Evolutionary conservation across 2,329 filamentous ascomycete genomes (phyloP), one percentile per base, ranked within the genome.

Genomic region (Ceratocystis cubensis): DNA sequence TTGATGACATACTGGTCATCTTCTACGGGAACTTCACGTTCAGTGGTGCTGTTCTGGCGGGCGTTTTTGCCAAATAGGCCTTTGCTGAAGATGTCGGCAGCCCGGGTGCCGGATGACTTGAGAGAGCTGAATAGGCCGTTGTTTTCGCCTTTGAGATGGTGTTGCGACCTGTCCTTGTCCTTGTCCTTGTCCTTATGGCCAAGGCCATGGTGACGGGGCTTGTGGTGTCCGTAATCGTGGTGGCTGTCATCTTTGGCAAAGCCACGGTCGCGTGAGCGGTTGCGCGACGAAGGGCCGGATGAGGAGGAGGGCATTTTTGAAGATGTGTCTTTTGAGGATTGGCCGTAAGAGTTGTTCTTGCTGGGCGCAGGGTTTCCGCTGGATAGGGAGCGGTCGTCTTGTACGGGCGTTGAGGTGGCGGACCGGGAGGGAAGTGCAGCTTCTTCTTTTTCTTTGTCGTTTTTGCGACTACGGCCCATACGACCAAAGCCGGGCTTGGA

Each of bases 1-100:
- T 88, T 90, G 72, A 91, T 81, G 65, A 88, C 82, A 72, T 96
- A 96, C 72, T 91, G 88, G 73, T 94, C 90, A 71, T 91, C 88
- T 70, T 91, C 90, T 13, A 91, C 77, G 1, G 82, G 75, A 3
- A 80, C 77, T 68, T 88, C 86, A 69, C 77, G 88, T 73, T 86
- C 88, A 71, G 76, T 82, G 46, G 86, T 84, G 70, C 85, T 88
- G 73, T 88, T 89, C 72, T 86, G 88, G 66, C 89, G 82, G 22
- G 82, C 82, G 70, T 87, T 81, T 75, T 94, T 94, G 68, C 88
- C 88, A 72, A 96, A 92, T 64, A 95, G 81, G 8, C 88, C 88
- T 73, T 91, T 93, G 70, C 89, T 87, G 69, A 93, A 84, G 72
- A 91, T 90, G 69, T 90, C 89, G 25, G 89, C 89, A 65, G 89